Evolutionary conservation across 176 grass and related monocot genomes (phyloP), one percentile per base, ranked within the genome.

Genomic region (Cenchrus americanus): DNA sequence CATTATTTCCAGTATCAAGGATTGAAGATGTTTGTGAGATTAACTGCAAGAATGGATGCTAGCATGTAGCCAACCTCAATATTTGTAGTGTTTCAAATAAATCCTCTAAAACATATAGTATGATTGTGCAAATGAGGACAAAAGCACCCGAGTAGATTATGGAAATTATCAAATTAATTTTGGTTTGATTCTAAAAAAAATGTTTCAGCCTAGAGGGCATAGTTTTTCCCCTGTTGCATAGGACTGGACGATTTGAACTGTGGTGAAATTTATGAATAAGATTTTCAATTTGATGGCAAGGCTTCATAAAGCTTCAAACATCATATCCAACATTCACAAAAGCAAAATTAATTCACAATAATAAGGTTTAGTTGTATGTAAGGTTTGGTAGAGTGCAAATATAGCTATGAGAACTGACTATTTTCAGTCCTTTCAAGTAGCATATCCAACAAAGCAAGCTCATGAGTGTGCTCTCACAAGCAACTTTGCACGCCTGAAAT

Each of bases 261-360:
- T 6, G 1, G 44, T 79, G 24, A 1, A 71, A 71, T 47, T 40
- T 65, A 72, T 4, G 8, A 21, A 55, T 18, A 22, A 22, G 71
- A 14, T 52, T 78, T 64, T 78, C 12, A 32, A 71, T 21, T 65
- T 60, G 40, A 23, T 84, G 48, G 9, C 0, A 57, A 66, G 60
- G 59, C 21, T 72, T 78, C n/a, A 37, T 46, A 23, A 64, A 78
- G 73, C 74, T 83, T 47, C n/a, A 87, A 17, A 15, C 34, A 87
- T 75, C 37, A 76, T 40, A 60, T 75, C 26, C 63, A 77, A 26
- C 53, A 67, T 52, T 76, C 27, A 30, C 4, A 66, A 74, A 18
- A 63, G n/a, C n/a, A 27, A 51, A 66, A 80, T 52, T 5, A 41
- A 66, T 21, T 66, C 7, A 15, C 7, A 62, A 24, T 65, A 55